Conservation (phyloP, 1,284 basidiomycete species). For the Cryptococcus sp. region DNA sequence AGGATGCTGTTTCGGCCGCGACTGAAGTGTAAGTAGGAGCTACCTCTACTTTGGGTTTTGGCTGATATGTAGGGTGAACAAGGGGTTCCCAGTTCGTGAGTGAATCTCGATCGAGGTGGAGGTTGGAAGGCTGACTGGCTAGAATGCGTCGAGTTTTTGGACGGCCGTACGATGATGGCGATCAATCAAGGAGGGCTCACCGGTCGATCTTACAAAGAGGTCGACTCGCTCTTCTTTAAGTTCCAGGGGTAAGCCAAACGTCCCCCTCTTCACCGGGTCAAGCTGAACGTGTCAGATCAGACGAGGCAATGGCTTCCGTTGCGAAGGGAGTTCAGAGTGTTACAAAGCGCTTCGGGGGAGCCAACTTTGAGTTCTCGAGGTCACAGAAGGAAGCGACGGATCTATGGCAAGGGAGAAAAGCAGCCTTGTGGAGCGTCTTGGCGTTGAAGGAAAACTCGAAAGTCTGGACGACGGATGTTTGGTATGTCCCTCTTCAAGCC, state of each 20-base stretch:
- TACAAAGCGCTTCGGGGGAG: constrained; percentile 61
- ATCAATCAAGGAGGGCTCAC: constrained; percentile 60
- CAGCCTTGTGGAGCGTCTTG: constrained; percentile 66
- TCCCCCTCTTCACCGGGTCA: neutral
- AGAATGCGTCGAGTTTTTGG: constrained; percentile 75
- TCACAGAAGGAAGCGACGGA: constrained; percentile 64
- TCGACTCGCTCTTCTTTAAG: constrained; percentile 79
- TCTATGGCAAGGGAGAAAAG: constrained; percentile 82
- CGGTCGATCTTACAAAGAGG: constrained; percentile 58
- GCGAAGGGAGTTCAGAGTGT: constrained; percentile 58
- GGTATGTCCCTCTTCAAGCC: constrained; percentile 60
- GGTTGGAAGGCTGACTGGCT: neutral
- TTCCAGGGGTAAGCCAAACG: constrained; percentile 58
- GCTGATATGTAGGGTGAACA: constrained; percentile 51
- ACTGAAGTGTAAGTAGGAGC: constrained; percentile 43
- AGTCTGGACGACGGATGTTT: constrained; percentile 80
- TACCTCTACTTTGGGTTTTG: neutral
- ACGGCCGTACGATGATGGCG: constrained; percentile 63
- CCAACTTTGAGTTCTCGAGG: constrained; percentile 63
- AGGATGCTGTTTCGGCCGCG: constrained; percentile 61
- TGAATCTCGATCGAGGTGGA: neutral
- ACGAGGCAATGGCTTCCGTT: constrained; percentile 59
- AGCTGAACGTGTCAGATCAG: constrained; percentile 40
- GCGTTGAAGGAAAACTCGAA: constrained; percentile 59
- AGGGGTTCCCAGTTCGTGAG: constrained; percentile 50